Evolutionary conservation across 495 filamentous ascomycete genomes (phyloP).

Genomic region (Penicillium nucicola): DNA sequence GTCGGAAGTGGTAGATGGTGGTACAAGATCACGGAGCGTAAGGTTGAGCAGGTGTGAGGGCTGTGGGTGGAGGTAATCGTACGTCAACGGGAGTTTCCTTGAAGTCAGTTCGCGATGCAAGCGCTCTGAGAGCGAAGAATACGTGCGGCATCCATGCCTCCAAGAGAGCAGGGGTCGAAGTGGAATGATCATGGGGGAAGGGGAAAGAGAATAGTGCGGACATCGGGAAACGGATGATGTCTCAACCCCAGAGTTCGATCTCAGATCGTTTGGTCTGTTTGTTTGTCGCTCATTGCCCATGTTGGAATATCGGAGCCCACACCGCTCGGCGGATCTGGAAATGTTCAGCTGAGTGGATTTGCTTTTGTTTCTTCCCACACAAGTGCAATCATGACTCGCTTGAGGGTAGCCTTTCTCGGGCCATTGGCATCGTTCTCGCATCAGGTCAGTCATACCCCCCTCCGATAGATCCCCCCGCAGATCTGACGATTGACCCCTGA

Average conservation of each 20-base stretch:
- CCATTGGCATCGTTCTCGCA: constrained; percentile 85
- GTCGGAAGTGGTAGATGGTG: background rate
- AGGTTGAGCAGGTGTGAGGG: constrained; percentile 62
- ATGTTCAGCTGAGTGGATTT: constrained; percentile 1
- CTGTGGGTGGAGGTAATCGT: constrained; percentile 63
- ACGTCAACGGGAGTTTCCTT: constrained; percentile 52
- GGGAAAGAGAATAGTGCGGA: too few species aligned
- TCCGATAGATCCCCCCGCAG: constrained; percentile 4
- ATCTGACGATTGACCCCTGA: constrained; percentile 12
- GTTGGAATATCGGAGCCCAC: constrained; percentile 3
- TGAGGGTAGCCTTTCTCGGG: constrained; percentile 75
- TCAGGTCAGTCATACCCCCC: constrained; percentile 58
- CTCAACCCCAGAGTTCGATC: background rate
- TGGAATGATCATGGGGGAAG: constrained; percentile 7
- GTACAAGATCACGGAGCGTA: constrained; percentile 60
- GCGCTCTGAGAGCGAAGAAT: constrained; percentile 27
- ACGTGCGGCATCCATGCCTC: constrained; percentile 10
- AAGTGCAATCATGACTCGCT: constrained; percentile 17
- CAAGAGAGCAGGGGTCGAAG: constrained; percentile 3
- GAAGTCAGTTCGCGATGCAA: constrained; percentile 35
- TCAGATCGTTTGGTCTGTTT: constrained; percentile 34
- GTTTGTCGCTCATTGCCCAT: constrained; percentile 11
- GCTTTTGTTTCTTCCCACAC: background rate
- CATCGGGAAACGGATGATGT: background rate
- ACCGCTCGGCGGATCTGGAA: constrained; percentile 18